phyloP scores from a whole-genome alignment of 73 alveolate genomes.

The Paraurostyla sp. region DNA sequence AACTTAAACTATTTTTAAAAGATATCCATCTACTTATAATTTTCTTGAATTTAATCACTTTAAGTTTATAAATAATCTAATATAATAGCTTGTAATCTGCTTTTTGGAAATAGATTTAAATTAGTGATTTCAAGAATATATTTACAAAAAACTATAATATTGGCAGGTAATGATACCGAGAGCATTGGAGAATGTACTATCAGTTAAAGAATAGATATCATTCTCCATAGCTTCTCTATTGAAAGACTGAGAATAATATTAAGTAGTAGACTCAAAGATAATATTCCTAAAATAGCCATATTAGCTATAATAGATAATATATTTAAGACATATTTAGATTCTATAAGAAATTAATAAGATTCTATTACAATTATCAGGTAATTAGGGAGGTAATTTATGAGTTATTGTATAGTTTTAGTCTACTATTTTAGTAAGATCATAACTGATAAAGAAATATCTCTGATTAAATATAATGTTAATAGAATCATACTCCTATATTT shows the following conservation, averaged over 20 bases:
- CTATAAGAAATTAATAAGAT: background rate
- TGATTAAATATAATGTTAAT: background rate
- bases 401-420: background rate
- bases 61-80: background rate
- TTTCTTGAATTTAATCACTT: background rate
- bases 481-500: conserved; percentile 14
- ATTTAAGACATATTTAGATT: background rate
- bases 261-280: background rate
- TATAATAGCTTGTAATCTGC: background rate
- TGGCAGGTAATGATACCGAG: background rate
- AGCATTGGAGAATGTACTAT: conserved; percentile 34
- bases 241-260: background rate
- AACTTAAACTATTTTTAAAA: background rate
- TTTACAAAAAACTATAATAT: background rate
- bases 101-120: background rate
- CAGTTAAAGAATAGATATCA: background rate
- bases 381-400: conserved; percentile 6
- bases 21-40: conserved; percentile 4
- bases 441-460: background rate
- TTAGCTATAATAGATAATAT: background rate
- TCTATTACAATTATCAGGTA: background rate
- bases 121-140: background rate
- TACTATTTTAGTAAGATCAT: background rate
- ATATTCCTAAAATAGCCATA: background rate
- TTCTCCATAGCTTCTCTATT: conserved; percentile 39